A percentile compares a stretch with the other conserved stretches of the same genome.
Evolutionary conservation across 805 yeast genomes (phyloP).

Genomic region (Candida ipomoeae): DNA sequence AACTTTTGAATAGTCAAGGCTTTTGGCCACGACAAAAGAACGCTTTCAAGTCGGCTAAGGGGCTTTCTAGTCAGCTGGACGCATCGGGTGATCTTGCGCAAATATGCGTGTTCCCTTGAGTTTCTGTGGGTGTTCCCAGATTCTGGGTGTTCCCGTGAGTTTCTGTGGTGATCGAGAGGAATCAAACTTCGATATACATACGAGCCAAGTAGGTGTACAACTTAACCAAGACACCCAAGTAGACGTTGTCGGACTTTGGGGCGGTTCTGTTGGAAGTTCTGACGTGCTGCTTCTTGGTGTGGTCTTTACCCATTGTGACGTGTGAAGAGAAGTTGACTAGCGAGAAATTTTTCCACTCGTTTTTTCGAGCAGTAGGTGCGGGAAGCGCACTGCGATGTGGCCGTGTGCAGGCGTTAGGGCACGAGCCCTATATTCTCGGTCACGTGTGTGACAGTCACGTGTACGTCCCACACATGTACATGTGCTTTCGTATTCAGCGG

Average conservation of each 20-base stretch:
- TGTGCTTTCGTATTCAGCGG: too few species aligned
- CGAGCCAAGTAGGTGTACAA: slow-evolving; percentile 99
- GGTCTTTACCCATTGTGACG: slow-evolving; percentile 88
- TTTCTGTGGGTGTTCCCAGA: not conserved
- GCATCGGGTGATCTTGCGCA: not conserved
- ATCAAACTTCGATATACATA: slow-evolving; percentile 48
- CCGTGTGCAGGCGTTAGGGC: not conserved
- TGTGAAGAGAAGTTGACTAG: slow-evolving; percentile 15
- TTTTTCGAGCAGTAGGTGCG: slow-evolving; percentile 3
- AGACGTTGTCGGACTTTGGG: slow-evolving; percentile 99
- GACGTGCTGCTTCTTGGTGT: slow-evolving; percentile 92
- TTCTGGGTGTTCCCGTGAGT: not conserved
- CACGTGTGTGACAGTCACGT: not conserved
- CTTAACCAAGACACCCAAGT: slow-evolving; percentile 96
- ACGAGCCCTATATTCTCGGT: not conserved
- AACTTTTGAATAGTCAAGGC: not conserved
- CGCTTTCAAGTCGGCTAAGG: not conserved
- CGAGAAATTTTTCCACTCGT: slow-evolving; percentile 5
- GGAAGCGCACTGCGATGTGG: not conserved
- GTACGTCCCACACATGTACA: too few species aligned
- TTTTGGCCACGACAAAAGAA: not conserved
- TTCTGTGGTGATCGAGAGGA: slow-evolving; percentile 3
- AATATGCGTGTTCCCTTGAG: not conserved
- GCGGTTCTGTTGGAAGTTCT: slow-evolving; percentile 96
- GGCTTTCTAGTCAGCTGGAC: not conserved